phyloP scores from a whole-genome alignment of 805 yeast genomes.

The Candida insectorum region DNA sequence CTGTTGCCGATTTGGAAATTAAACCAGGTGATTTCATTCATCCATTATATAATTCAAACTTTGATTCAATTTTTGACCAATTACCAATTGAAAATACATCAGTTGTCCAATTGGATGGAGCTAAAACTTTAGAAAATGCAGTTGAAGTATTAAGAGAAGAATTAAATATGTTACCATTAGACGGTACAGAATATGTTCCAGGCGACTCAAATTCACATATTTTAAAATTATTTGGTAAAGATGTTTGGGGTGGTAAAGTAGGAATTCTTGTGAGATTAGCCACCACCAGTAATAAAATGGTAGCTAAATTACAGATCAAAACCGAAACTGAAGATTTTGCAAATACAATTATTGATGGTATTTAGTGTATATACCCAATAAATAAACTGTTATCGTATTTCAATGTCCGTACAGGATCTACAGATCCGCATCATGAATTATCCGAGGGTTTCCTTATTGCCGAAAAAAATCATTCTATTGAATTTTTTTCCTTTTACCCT shows the following conservation, averaged over 20 bases:
- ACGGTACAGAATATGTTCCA: slow-evolving; percentile 64
- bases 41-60: slow-evolving; percentile 77
- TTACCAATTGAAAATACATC: slow-evolving; percentile 57
- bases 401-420: too few species aligned
- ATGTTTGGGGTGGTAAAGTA: slow-evolving; percentile 57
- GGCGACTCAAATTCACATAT: slow-evolving; percentile 60
- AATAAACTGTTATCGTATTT: too few species aligned
- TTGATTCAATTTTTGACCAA: slow-evolving; percentile 71
- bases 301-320: slow-evolving; percentile 54
- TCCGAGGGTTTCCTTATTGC: too few species aligned
- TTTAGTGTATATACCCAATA: too few species aligned
- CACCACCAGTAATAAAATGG: slow-evolving; percentile 52
- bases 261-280: slow-evolving; percentile 50
- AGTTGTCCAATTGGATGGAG: slow-evolving; percentile 60
- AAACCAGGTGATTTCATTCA: slow-evolving; percentile 77
- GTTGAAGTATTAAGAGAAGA: slow-evolving; percentile 50
- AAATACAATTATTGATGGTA: slow-evolving; percentile 48
- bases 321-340: slow-evolving; percentile 47
- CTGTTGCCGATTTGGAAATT: slow-evolving; percentile 74
- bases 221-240: slow-evolving; percentile 80
- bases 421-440: too few species aligned
- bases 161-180: slow-evolving; percentile 60
- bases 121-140: slow-evolving; percentile 31
- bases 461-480: too few species aligned
- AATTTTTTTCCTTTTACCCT: too few species aligned